Evolutionary conservation across 768 basidiomycete species (phyloP), one percentile per base, ranked within the genome.

Genomic region (Lactarius trivialis): DNA sequence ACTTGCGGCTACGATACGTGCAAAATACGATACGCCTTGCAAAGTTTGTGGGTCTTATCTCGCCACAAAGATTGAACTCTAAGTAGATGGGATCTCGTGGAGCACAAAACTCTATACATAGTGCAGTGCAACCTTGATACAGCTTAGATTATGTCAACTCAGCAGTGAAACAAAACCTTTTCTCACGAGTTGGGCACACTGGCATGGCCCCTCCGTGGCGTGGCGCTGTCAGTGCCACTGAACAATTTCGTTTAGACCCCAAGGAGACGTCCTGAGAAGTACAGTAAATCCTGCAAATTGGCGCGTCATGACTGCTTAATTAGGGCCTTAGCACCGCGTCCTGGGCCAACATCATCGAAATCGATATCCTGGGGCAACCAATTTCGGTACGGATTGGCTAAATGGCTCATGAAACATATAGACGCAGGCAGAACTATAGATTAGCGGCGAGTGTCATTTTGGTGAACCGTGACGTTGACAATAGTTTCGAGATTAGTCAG

Each of bases 1-100:
- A 30, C 51, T 30, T 6, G n/a, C n/a, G n/a, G n/a, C n/a, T n/a
- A n/a, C 45, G 45, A 1, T 33, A 51, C 34, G 52, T 48, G 34
- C 37, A 41, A 41, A 36, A 36, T 37, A 52, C 39, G 21, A 49
- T 36, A 54, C 53, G 34, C 8, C 58, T 45, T 32, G 21, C 48
- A 55, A 53, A 58, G 61, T 34, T 56, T 56, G 49, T 61, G 15
- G 39, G 55, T 63, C 56, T 63, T 63, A 63, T 63, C 51, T 63
- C 52, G 52, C 36, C 43, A 58, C 52, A 30, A 49, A 49, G 57
- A 55, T 55, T 58, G 51, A 58, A 49, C 36, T 49, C 36, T 58
- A 48, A 53, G 48, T 53, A 11, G 41, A 51, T 43, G 56, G 11
- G 33, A 55, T 61, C 39, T 56, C 55, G 49, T 57, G 56, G 50